These are phyloP conservation scores for Trichoderma aggressivum DNA, from an alignment of 2,329 filamentous ascomycete genomes.

Conservation along the genomic window DNA sequence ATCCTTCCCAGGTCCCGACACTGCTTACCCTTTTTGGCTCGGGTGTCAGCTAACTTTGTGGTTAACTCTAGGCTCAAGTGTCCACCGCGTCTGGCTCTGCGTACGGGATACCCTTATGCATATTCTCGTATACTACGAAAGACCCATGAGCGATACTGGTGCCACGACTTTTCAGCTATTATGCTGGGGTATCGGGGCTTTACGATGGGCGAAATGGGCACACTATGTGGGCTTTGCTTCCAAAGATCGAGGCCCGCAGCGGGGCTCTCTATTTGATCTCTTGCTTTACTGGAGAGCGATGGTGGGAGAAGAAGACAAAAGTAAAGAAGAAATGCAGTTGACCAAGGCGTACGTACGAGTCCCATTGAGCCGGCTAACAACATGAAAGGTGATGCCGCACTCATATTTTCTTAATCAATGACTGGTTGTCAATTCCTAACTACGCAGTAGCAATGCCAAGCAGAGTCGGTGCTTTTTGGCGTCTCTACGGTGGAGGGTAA, in stretches of 20 bases:
- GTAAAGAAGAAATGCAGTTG: not conserved
- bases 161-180: slow-evolving; percentile 4
- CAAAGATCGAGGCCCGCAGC: not conserved
- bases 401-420: not conserved
- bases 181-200: not conserved
- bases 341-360: not conserved
- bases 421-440: not conserved
- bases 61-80: not conserved
- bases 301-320: not conserved
- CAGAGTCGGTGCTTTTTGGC: not conserved
- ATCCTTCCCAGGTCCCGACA: slow-evolving; percentile 1
- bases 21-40: not conserved
- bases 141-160: not conserved
- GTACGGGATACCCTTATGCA: not conserved
- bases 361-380: not conserved
- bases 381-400: not conserved
- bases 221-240: not conserved
- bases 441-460: not conserved
- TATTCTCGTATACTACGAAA: not conserved
- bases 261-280: not conserved
- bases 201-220: not conserved
- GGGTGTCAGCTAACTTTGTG: not conserved
- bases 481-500: slow-evolving; percentile 2
- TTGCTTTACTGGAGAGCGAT: not conserved
- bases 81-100: not conserved